Conservation (phyloP, 148 eudicot species). For the Polygonum maritimum region DNA sequence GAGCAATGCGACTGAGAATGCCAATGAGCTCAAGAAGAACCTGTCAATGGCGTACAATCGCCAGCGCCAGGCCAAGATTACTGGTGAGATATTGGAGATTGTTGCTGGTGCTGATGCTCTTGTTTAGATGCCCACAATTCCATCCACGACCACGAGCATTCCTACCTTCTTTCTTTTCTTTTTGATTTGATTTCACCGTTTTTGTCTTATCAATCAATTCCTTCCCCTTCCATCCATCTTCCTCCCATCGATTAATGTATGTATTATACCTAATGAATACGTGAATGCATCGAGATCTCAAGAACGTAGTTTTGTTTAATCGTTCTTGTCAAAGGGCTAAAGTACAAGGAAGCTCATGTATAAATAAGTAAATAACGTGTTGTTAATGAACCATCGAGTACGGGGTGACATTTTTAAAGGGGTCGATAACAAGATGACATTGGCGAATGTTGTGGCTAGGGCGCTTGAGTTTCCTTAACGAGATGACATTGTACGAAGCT, state of each 20-base stretch:
- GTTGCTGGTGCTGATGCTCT: slow-evolving; percentile 19
- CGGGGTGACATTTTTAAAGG: slow-evolving; percentile 84
- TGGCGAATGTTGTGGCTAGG: slow-evolving; percentile 85
- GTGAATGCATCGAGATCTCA: no score
- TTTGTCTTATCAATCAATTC: no score
- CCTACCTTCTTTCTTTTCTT: background rate
- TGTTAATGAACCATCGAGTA: slow-evolving; percentile 17
- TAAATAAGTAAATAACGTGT: no score
- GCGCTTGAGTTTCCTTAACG: slow-evolving; percentile 93
- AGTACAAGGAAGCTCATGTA: no score
- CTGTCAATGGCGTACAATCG: slow-evolving; percentile 13
- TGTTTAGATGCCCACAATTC: background rate
- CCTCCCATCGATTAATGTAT: no score
- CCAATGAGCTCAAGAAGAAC: slow-evolving; percentile 13
- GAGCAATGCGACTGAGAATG: slow-evolving; percentile 19
- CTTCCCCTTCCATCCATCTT: no score
- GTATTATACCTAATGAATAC: no score
- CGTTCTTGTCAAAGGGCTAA: no score
- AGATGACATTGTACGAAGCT: slow-evolving; percentile 70
- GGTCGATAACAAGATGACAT: slow-evolving; percentile 61
- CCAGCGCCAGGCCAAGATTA: slow-evolving; percentile 18
- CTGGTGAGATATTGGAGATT: slow-evolving; percentile 19
- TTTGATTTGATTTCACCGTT: background rate
- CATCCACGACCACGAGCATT: no score
- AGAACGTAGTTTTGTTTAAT: no score